Evolutionary conservation across 1,139 yeast species (phyloP).

Genomic region (Pichia sp.): DNA sequence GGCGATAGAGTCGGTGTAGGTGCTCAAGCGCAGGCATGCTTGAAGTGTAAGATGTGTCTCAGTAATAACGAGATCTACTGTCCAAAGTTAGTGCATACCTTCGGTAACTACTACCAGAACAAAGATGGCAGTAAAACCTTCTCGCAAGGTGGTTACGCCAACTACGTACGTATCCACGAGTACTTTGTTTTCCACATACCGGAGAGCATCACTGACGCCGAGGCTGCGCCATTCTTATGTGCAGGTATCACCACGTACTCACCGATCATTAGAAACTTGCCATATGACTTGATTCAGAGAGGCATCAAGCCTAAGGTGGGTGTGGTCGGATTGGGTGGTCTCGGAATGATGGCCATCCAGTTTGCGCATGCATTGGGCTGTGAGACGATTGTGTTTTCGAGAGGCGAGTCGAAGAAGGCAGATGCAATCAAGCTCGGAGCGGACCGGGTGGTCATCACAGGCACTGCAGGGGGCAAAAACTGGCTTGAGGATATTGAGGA

Average conservation of each 20-base stretch:
- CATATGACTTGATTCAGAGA: conserved; percentile 13
- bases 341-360: conserved; percentile 58
- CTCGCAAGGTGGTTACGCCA: conserved; percentile 61
- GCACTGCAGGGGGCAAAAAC: conserved; percentile 31
- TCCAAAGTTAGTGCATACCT: conserved; percentile 40
- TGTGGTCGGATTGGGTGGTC: conserved; percentile 56
- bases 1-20: conserved; percentile 67
- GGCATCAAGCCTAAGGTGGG: conserved; percentile 48
- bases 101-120: conserved; percentile 38
- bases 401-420: conserved; percentile 45
- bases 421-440: conserved; percentile 55
- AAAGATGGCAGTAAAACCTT: conserved; percentile 34
- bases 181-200: conserved; percentile 56
- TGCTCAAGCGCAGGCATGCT: conserved; percentile 49
- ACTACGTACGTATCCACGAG: conserved; percentile 52
- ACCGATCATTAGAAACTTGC: conserved; percentile 45
- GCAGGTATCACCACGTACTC: conserved; percentile 63
- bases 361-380: conserved; percentile 58
- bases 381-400: conserved; percentile 51
- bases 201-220: conserved; percentile 42
- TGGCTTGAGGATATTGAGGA: conserved; percentile 34
- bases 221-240: conserved; percentile 64
- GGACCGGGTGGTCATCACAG: conserved; percentile 48
- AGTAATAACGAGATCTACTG: conserved; percentile 51
- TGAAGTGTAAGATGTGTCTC: conserved; percentile 45